These are phyloP conservation scores for Lecanicillium sp. DNA, from an alignment of 2,329 filamentous ascomycete species.

Conservation along the genomic window DNA sequence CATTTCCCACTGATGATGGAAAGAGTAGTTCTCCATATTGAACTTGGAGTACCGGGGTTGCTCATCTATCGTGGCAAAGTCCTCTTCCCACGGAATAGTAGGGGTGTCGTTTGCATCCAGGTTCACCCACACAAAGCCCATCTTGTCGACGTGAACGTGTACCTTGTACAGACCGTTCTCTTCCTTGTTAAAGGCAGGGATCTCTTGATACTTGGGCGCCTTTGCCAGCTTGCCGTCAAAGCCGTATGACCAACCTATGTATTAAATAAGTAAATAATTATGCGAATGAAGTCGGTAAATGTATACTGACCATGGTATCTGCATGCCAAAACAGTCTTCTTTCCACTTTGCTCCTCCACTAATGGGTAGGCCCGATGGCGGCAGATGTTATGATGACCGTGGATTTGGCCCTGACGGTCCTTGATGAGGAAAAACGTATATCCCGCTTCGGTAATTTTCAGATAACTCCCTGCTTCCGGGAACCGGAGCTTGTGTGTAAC, in stretches of 20 bases:
- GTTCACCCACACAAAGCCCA: conserved; percentile 44
- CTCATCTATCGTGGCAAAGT: conserved; percentile 23
- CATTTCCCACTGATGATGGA: conserved; percentile 25
- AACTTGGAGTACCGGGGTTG: conserved; percentile 16
- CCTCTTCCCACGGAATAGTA: conserved; percentile 33
- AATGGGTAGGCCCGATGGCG: conserved; percentile 15
- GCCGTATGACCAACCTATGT: conserved; percentile 35
- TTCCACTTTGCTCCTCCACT: conserved; percentile 12
- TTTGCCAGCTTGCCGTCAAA: conserved; percentile 35
- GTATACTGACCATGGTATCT: conserved; percentile 10
- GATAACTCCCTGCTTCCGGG: conserved; percentile 12
- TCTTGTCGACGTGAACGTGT: conserved; percentile 35
- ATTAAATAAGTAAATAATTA: background rate
- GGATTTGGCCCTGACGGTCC: conserved; percentile 13
- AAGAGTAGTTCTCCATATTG: conserved; percentile 17
- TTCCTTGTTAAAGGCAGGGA: conserved; percentile 30
- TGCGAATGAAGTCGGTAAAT: no score
- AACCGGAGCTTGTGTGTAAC: conserved; percentile 30
- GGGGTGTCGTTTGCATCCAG: conserved; percentile 30
- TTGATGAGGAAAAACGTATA: conserved; percentile 15
- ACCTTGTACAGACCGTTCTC: conserved; percentile 37
- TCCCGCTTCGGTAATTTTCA: conserved; percentile 13
- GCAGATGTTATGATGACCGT: conserved; percentile 15
- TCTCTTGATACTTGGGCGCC: conserved; percentile 31
- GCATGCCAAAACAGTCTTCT: conserved; percentile 10